A percentile compares a stretch with the other conserved stretches of the same genome.
These are phyloP conservation scores for Solanum chiquidenum DNA, from an alignment of 257 asterid species.

Conservation along the genomic window DNA sequence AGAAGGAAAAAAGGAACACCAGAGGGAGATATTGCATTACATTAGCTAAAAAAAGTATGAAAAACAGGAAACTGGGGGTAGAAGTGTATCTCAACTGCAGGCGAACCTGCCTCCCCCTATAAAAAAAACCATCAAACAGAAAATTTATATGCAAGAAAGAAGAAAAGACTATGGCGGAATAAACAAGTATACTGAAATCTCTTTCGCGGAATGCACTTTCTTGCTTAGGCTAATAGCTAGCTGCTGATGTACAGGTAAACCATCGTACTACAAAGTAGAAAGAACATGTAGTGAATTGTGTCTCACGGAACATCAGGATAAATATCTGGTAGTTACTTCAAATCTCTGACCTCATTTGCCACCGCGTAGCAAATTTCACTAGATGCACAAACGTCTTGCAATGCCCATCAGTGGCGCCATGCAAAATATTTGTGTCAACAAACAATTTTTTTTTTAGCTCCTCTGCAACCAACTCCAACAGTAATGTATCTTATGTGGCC, in stretches of 20 bases:
- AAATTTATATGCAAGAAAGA: background rate
- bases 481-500: constrained; percentile 13
- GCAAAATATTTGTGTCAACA: background rate
- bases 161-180: background rate
- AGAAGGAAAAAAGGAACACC: background rate
- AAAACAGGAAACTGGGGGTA: background rate
- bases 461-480: background rate
- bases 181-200: background rate
- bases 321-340: background rate
- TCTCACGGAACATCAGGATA: background rate
- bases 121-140: background rate
- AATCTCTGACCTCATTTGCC: background rate
- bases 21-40: background rate
- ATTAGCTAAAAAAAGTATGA: background rate
- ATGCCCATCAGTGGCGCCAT: background rate
- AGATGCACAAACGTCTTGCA: background rate
- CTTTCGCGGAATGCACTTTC: background rate
- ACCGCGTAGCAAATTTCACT: background rate
- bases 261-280: background rate
- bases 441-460: background rate
- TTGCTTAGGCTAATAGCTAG: background rate
- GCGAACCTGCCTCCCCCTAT: background rate
- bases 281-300: background rate
- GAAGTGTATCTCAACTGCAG: background rate
- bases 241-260: background rate